A percentile compares a stretch with the other conserved stretches of the same genome.
phyloP scores from a whole-genome alignment of 225 moss, liverwort and hornwort genomes.

The Takakia lepidozioides region DNA sequence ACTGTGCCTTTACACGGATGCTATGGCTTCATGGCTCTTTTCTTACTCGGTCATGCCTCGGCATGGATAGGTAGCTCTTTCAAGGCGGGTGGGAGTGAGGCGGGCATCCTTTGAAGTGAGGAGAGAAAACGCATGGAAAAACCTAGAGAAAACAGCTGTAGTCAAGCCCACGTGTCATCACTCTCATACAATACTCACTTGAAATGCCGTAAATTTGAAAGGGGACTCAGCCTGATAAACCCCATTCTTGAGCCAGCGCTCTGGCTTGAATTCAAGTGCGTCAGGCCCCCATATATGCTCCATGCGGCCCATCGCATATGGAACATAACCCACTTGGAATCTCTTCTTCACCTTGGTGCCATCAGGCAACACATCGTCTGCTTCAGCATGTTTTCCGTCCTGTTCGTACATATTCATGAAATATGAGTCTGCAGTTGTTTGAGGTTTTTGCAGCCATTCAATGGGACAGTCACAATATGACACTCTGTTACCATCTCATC shows the following conservation, averaged over 20 bases:
- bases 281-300: slow-evolving; percentile 57
- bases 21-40: too few relatives aligned
- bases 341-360: slow-evolving; percentile 42
- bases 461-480: too few relatives aligned
- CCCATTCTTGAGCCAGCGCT: slow-evolving; percentile 57
- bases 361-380: slow-evolving; percentile 54
- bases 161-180: too few relatives aligned
- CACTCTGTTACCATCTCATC: not conserved
- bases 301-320: slow-evolving; percentile 71
- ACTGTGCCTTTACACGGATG: too few relatives aligned
- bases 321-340: slow-evolving; percentile 15
- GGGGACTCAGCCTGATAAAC: slow-evolving; percentile 21
- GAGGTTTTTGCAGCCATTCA: too few relatives aligned
- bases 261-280: slow-evolving; percentile 44
- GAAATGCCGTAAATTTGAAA: slow-evolving; percentile 67
- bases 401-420: not conserved
- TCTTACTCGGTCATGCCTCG: too few relatives aligned
- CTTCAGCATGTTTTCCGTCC: slow-evolving; percentile 35
- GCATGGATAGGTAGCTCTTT: too few relatives aligned
- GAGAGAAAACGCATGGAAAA: too few relatives aligned
- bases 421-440: not conserved
- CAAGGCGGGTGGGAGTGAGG: not conserved
- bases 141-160: too few relatives aligned
- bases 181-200: slow-evolving; percentile 11
- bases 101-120: not conserved